Conservation (phyloP, 768 basidiomycete genomes). For the Daedaleopsis nitida region DNA sequence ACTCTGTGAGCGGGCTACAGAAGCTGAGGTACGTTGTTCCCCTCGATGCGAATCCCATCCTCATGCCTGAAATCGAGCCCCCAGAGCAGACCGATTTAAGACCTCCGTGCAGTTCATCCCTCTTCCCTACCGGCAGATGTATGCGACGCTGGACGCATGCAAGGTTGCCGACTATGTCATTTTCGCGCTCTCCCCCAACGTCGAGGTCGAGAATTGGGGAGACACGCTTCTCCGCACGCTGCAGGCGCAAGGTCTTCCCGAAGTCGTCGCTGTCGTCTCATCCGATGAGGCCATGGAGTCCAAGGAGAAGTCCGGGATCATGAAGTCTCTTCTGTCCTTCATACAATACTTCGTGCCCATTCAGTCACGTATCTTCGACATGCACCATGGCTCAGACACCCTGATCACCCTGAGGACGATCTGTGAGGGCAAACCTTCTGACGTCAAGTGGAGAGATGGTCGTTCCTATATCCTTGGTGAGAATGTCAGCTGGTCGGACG, state of each 20-base stretch:
- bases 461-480: slow-evolving; percentile 78
- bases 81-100: slow-evolving; percentile 88
- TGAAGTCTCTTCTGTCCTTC: slow-evolving; percentile 92
- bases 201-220: slow-evolving; percentile 85
- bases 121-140: slow-evolving; percentile 70
- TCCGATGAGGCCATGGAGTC: slow-evolving; percentile 53
- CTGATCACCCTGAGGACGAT: slow-evolving; percentile 74
- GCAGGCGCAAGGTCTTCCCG: slow-evolving; percentile 89
- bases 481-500: slow-evolving; percentile 61
- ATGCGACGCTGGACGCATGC: slow-evolving; percentile 80
- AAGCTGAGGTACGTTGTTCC: slow-evolving; percentile 57
- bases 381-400: slow-evolving; percentile 62
- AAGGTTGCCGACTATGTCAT: slow-evolving; percentile 91
- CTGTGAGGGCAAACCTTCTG: slow-evolving; percentile 81
- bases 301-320: slow-evolving; percentile 66
- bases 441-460: slow-evolving; percentile 82
- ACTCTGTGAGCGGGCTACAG: slow-evolving; percentile 59
- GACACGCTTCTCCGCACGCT: slow-evolving; percentile 86
- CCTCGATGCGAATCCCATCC: neutral
- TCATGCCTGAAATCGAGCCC: slow-evolving; percentile 3
- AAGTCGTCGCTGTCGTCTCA: slow-evolving; percentile 70
- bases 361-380: slow-evolving; percentile 75
- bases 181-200: slow-evolving; percentile 74
- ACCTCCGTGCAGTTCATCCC: slow-evolving; percentile 88
- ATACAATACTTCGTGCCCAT: slow-evolving; percentile 92